Percentiles rank a stretch among this genome's conserved stretches.
Evolutionary conservation across 2,329 filamentous ascomycete species (phyloP).

Genomic region (Cladophialophora bantiana): DNA sequence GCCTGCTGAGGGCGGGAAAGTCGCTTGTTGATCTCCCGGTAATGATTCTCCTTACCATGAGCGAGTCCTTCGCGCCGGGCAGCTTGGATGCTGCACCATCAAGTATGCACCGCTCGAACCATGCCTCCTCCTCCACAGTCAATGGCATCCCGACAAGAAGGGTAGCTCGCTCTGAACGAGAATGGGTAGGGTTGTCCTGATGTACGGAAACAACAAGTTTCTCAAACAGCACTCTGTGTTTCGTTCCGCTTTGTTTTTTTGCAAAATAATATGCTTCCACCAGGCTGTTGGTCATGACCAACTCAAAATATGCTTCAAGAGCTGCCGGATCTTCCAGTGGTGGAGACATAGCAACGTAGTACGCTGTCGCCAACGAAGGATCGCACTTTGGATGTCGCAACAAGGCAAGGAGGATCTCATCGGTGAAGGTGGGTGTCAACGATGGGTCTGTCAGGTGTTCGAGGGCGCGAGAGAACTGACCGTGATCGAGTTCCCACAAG

Average conservation of each 20-base stretch:
- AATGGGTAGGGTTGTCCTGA: conserved; percentile 47
- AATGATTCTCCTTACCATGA: conserved; percentile 75
- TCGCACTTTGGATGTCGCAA: conserved; percentile 64
- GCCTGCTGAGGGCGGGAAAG: conserved; percentile 45
- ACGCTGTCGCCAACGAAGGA: conserved; percentile 73
- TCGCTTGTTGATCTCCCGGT: conserved; percentile 60
- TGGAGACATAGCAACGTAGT: conserved; percentile 78
- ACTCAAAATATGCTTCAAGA: conserved; percentile 71
- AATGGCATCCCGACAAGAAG: conserved; percentile 78
- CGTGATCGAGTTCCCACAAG: conserved; percentile 77
- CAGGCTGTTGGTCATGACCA: conserved; percentile 71
- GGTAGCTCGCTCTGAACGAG: conserved; percentile 63
- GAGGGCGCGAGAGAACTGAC: conserved; percentile 64
- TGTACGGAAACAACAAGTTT: conserved; percentile 68
- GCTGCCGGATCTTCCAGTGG: conserved; percentile 70
- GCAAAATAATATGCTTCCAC: conserved; percentile 77
- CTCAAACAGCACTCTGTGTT: conserved; percentile 71
- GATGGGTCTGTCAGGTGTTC: conserved; percentile 81
- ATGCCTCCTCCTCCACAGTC: conserved; percentile 72
- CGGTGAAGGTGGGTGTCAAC: conserved; percentile 75
- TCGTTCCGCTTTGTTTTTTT: conserved; percentile 67
- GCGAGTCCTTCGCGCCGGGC: conserved; percentile 72
- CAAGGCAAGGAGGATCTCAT: conserved; percentile 79
- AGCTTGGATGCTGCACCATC: conserved; percentile 69
- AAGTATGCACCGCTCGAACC: conserved; percentile 74